Evolutionary conservation across 1,284 basidiomycete genomes (phyloP), one percentile per base, ranked within the genome.

Genomic region (Marasmius fiardii): DNA sequence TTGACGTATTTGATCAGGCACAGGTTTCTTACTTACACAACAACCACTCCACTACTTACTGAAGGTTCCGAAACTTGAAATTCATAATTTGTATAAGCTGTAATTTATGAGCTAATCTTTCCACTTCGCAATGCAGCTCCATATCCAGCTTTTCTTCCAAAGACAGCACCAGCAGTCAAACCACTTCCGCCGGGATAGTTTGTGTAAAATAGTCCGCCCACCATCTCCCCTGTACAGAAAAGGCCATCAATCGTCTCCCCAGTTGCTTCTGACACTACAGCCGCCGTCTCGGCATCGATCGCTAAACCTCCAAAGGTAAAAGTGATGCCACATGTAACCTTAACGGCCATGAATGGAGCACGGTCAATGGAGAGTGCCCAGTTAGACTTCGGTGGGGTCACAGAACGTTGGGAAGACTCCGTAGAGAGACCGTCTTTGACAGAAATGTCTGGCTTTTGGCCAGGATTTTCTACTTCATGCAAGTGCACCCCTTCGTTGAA

Each of bases 141-240:
- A 34, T 63, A 60, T 5, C 85, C 85, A 23, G 85, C 85, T 59
- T 78, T 81, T 41, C 79, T 74, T 11, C 85, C 85, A 66, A 88
- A 87, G 2, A 88, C 85, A 0, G 84, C 82, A 0, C 83, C 85
- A 4, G 80, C 81, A 23, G 81, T 86, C 57, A 88, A 64, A 18
- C 86, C 86, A 63, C 83, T 86, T 12, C 85, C 86, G 18, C 85
- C 83, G 0, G 85, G 86, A 64, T 87, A 87, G 62, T 86, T 87
- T 20, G 69, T 66, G 59, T 80, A 81, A 63, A 82, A 88, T 52
- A 88, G 60, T 5, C 78, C 81, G 1, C 85, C 85, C 0, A 87
- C 77, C 74, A 88, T 80, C 67, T 87, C 86, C 16, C 86, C 86
- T 0, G 83, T 74, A 58, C 81, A 84, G 64, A 81, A 86, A 21